Conservation (phyloP, 345 rosid species). For the Mercurialis annua region DNA sequence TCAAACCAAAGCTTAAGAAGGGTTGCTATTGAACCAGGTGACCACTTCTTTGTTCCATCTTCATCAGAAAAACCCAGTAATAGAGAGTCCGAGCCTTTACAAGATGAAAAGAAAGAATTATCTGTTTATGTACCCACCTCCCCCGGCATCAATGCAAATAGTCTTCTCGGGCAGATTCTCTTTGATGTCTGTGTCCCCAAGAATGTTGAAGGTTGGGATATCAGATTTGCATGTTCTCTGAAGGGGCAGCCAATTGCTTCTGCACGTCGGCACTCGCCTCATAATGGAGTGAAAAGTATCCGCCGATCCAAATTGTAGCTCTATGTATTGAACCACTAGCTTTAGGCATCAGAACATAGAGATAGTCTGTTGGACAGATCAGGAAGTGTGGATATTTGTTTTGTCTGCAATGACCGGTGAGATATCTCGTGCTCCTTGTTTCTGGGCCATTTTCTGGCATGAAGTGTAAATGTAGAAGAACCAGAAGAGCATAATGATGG, state of each 20-base stretch:
- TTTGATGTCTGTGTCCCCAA: conserved; percentile 87
- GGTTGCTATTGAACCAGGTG: conserved; percentile 72
- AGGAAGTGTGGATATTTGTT: neutral
- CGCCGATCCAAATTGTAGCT: conserved; percentile 58
- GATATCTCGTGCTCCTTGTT: neutral
- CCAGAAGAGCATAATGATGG: neutral
- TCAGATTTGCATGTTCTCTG: conserved; percentile 62
- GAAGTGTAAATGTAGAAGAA: conserved; percentile 25
- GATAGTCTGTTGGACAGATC: conserved; percentile 1
- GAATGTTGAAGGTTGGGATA: conserved; percentile 97
- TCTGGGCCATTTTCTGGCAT: conserved; percentile 15
- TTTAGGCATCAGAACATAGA: conserved; percentile 2
- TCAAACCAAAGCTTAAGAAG: conserved; percentile 87
- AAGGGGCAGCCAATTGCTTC: conserved; percentile 71
- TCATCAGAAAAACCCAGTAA: conserved; percentile 44
- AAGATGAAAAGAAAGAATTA: conserved; percentile 53
- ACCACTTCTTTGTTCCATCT: conserved; percentile 81
- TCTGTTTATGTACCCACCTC: conserved; percentile 40
- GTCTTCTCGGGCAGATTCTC: conserved; percentile 79
- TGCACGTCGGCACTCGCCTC: conserved; percentile 46
- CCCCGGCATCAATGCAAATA: conserved; percentile 68
- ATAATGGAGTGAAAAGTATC: conserved; percentile 42
- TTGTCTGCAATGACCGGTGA: conserved; percentile 1
- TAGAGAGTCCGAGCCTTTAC: conserved; percentile 38
- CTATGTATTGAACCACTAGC: neutral